Evolutionary conservation across 2,329 filamentous ascomycete genomes (phyloP).

Genomic region (Monilinia vaccinii-corymbosi): DNA sequence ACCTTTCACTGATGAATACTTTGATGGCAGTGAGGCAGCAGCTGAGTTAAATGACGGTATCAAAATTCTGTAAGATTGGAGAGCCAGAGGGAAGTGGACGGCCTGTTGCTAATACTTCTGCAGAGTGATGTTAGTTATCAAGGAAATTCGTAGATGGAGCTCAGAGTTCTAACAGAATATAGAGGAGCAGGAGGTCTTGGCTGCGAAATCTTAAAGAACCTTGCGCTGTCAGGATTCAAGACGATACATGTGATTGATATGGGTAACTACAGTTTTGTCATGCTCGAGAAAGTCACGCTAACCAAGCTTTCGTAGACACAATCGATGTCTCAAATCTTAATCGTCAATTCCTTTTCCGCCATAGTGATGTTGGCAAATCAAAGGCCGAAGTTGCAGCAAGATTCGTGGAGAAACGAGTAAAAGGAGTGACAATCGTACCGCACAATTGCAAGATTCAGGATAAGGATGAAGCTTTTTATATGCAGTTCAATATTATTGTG

Average conservation of each 20-base stretch:
- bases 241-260: constrained; percentile 99
- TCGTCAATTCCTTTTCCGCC: constrained; percentile 91
- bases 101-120: constrained; percentile 19
- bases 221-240: constrained; percentile 91
- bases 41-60: constrained; percentile 53
- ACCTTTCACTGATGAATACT: constrained; percentile 65
- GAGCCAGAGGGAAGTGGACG: not conserved
- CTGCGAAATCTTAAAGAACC: constrained; percentile 93
- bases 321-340: constrained; percentile 99
- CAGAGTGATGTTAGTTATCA: constrained; percentile 28
- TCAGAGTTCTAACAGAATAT: constrained; percentile 9
- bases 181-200: constrained; percentile 91
- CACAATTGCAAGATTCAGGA: constrained; percentile 96
- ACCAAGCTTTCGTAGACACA: constrained; percentile 53
- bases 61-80: constrained; percentile 56
- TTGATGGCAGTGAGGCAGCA: constrained; percentile 40
- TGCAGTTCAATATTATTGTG: constrained; percentile 89
- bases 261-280: constrained; percentile 44
- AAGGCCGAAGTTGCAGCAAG: constrained; percentile 90
- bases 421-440: constrained; percentile 84
- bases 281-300: not conserved
- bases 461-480: constrained; percentile 92
- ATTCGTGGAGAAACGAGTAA: constrained; percentile 84
- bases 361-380: constrained; percentile 81
- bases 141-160: not conserved